Conservation (phyloP, 305 asterid genomes). For the Lippia alba region DNA sequence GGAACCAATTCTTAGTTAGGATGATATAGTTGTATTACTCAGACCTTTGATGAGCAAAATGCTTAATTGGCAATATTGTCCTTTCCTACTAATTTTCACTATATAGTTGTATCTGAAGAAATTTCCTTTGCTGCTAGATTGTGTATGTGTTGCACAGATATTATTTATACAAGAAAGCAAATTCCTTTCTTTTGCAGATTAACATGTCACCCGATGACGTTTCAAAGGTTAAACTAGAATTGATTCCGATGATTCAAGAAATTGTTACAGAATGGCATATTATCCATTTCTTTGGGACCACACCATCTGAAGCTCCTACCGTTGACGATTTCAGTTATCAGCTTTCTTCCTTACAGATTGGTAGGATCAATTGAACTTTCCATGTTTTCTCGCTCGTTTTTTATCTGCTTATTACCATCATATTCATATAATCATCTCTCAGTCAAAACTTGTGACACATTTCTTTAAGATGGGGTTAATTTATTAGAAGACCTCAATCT, state of each 20-base stretch:
- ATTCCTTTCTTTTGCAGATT: conserved; percentile 62
- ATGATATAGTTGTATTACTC: conserved; percentile 5
- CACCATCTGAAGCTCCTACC: conserved; percentile 83
- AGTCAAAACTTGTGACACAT: conserved; percentile 5
- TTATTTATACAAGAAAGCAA: conserved; percentile 12
- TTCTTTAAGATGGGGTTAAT: conserved; percentile 13
- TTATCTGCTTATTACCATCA: conserved; percentile 6
- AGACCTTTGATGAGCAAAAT: conserved; percentile 13
- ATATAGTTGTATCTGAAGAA: conserved; percentile 14
- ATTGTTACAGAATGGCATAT: conserved; percentile 89
- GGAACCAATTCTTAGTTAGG: conserved; percentile 7
- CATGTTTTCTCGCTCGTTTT: conserved; percentile 15
- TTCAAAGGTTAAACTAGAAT: conserved; percentile 75
- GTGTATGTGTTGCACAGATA: conserved; percentile 7
- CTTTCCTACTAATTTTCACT: conserved; percentile 17
- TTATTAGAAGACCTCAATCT: conserved; percentile 15
- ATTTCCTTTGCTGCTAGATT: conserved; percentile 13
- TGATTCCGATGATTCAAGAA: conserved; percentile 91
- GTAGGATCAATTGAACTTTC: conserved; percentile 48
- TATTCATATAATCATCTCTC: conserved; percentile 26
- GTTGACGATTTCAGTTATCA: conserved; percentile 88
- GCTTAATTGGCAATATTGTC: conserved; percentile 2
- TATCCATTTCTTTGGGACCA: conserved; percentile 76
- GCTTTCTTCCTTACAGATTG: conserved; percentile 91
- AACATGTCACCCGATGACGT: conserved; percentile 77